Base-by-base conservation (phyloP, 306 rosid species). In the Trifolium repens region DNA sequence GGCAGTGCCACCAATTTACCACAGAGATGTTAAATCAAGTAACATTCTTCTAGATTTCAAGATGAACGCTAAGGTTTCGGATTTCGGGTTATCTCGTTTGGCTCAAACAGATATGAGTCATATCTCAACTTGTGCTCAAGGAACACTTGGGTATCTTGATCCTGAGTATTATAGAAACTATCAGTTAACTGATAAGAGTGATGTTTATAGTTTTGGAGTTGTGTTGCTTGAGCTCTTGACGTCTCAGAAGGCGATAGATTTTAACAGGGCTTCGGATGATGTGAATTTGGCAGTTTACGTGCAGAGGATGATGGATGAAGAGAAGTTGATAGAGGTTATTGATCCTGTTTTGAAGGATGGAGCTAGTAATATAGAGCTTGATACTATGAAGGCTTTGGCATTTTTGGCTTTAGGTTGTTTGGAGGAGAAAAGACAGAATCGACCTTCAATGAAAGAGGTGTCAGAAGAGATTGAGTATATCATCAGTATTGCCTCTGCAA, bases 401-500 rank as follows among this genome's bases (percentile, higher is more conserved):
- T 85, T 88, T 82, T 71, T 91, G 69, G 98, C 96, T 2, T 46
- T 91, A 75, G 88, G 91, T 7, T 93, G 96, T 79, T 87, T 93
- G 86, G 96, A 93, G 78, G 93, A 89, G 54, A 79, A 84, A 12
- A 82, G 98, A 78, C 98, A 91, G 86, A 89, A 89, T 16, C 83
- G 93, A 3, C 98, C 97, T 79, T 93, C 93, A 0, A 93, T 89
- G 97, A 93, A 87, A 75, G 96, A 91, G 80, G 91, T 91, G 0
- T 40, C 78, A 0, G 96, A 87, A 80, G 97, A 91, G 89, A 88
- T 93, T 37, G 88, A 85, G 59, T 93, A 93, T 72, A 84, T 91
- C 64, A 89, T 89, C 60, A 85, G 89, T 59, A 74, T 91, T 74
- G 88, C 91, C 40, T 72, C 79, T 5, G 72, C 96, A 10, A 86